Base-by-base conservation (phyloP, 2,329 filamentous ascomycete species). In the Pseudogymnoascus sp. region DNA sequence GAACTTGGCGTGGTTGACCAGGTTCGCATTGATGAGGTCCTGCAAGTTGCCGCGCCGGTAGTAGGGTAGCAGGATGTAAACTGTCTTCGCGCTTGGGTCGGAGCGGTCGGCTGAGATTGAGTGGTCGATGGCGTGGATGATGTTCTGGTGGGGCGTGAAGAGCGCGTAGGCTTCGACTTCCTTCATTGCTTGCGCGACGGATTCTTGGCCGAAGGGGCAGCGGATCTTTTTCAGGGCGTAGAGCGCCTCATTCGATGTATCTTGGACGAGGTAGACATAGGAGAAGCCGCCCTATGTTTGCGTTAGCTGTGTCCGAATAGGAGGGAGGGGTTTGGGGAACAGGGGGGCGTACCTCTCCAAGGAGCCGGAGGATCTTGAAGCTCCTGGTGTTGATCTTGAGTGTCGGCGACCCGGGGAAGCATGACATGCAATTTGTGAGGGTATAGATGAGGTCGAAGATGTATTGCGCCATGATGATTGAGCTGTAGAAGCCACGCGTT, bases 161-260 rank as follows among this genome's bases (percentile, higher is more conserved):
- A 97, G 85, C 68, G 88, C 88, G 80, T 99, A 99, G 60, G 95
- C 93, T 76, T 97, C 93, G 66, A 97, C 95, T 79, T 99, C 95
- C 76, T 93, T 93, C 82, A 97, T 88, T 61, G 95, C 95, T 75
- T 91, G 91, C 69, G 91, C 87, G 65, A 99, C 93, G 26, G 91
- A 96, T 80, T 99, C 95, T 76, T 95, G 89, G 69, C 95, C 95
- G 73, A 99, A 97, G 4, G 95, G 93, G 81, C 95, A 99, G 74
- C 93, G 88, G 76, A 99, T 99, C 83, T 99, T 99, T 78, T 99
- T 99, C 66, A 97, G 86, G 16, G 95, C 95, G 76, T 96, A 93
- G 57, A 96, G 84, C 71, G 93, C 86, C 65, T 90, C 89, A 62
- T 86, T 89, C 63, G 85, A 81, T 59, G 89, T 93, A 76, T 97